Conservation (phyloP, 2,329 filamentous ascomycete genomes). For the Graphiopsis chlorocephala region DNA sequence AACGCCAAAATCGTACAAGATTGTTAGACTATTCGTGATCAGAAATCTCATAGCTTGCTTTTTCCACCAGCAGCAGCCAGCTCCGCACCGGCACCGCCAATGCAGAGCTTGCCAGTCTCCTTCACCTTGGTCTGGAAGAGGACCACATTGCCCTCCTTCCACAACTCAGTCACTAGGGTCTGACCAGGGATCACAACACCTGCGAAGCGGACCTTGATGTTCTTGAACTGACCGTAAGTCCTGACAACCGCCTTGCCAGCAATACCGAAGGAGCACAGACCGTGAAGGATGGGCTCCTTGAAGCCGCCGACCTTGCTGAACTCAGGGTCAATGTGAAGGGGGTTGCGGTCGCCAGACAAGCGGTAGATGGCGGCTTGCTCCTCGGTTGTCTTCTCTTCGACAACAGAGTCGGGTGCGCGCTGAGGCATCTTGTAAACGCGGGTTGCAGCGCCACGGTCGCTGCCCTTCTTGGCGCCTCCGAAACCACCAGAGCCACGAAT, state of each 20-base stretch:
- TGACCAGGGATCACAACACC: slow-evolving; percentile 82
- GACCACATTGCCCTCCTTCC: slow-evolving; percentile 77
- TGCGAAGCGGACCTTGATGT: slow-evolving; percentile 89
- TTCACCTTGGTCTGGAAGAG: slow-evolving; percentile 86
- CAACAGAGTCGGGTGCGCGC: slow-evolving; percentile 73
- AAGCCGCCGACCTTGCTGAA: slow-evolving; percentile 97
- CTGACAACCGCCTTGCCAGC: slow-evolving; percentile 86
- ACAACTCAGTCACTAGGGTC: slow-evolving; percentile 92
- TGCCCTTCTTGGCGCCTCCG: slow-evolving; percentile 73
- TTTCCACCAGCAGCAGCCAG: slow-evolving; percentile 53
- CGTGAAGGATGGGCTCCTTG: slow-evolving; percentile 90
- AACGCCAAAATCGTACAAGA: slow-evolving; percentile 1
- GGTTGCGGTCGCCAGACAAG: slow-evolving; percentile 91
- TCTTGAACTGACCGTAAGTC: slow-evolving; percentile 78
- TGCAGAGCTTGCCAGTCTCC: slow-evolving; percentile 88
- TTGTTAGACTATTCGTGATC: not conserved
- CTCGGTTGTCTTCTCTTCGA: slow-evolving; percentile 81
- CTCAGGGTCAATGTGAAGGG: slow-evolving; percentile 88
- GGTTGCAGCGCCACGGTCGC: slow-evolving; percentile 75
- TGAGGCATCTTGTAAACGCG: slow-evolving; percentile 74
- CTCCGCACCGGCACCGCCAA: slow-evolving; percentile 77
- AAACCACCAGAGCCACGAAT: slow-evolving; percentile 89
- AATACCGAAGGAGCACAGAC: slow-evolving; percentile 92
- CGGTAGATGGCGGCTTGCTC: slow-evolving; percentile 94
- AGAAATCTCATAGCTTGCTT: slow-evolving; percentile 46